Evolutionary conservation across 1,284 basidiomycete genomes (phyloP).

Genomic region (Ustilago hordei): DNA sequence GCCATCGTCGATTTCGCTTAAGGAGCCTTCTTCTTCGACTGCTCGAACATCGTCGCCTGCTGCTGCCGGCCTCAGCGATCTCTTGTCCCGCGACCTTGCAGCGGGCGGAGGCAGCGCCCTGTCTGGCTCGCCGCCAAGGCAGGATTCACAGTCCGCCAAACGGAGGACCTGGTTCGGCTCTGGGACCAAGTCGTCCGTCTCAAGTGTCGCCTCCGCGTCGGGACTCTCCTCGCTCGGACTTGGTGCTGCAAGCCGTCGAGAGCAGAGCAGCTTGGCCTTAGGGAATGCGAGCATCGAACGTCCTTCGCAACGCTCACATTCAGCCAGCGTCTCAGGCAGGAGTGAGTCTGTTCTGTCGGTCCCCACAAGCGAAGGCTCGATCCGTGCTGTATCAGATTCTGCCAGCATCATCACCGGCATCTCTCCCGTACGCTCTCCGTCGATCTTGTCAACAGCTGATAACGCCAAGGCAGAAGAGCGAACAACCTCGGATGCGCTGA

Average conservation of each 20-base stretch:
- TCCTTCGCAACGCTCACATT: slow-evolving; percentile 34
- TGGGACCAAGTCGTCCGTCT: slow-evolving; percentile 25
- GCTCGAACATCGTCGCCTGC: slow-evolving; percentile 40
- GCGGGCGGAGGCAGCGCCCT: slow-evolving; percentile 35
- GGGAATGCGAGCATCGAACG: slow-evolving; percentile 59
- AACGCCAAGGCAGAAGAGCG: neutral
- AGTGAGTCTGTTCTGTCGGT: slow-evolving; percentile 19
- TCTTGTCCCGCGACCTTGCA: slow-evolving; percentile 46
- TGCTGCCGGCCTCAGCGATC: slow-evolving; percentile 48
- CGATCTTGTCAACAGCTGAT: slow-evolving; percentile 1
- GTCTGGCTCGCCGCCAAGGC: slow-evolving; percentile 38
- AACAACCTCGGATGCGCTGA: neutral
- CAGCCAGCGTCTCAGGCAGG: slow-evolving; percentile 23
- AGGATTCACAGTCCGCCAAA: slow-evolving; percentile 33
- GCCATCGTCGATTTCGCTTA: slow-evolving; percentile 7
- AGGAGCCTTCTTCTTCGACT: slow-evolving; percentile 19
- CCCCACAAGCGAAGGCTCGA: slow-evolving; percentile 6
- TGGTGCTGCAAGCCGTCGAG: slow-evolving; percentile 25
- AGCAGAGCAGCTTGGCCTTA: slow-evolving; percentile 61
- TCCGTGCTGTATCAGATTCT: slow-evolving; percentile 29
- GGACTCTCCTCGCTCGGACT: slow-evolving; percentile 39
- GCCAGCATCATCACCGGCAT: slow-evolving; percentile 3
- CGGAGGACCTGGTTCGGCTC: slow-evolving; percentile 52
- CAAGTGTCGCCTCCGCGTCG: slow-evolving; percentile 31
- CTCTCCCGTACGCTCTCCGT: slow-evolving; percentile 2